phyloP scores from a whole-genome alignment of 1,284 basidiomycete genomes.

The Sparassis latifolia region DNA sequence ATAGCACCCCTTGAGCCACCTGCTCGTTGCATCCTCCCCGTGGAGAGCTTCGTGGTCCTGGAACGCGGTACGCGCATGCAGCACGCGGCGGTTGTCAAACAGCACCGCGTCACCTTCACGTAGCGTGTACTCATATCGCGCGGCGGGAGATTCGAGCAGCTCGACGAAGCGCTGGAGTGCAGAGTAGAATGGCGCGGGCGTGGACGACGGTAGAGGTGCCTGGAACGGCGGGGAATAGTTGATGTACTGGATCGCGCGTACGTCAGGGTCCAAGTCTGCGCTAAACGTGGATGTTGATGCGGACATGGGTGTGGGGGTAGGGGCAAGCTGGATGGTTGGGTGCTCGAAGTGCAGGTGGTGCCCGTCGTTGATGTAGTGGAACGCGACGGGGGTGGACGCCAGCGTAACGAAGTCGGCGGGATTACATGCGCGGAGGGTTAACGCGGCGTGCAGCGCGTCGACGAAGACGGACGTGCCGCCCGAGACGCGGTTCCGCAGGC shows the following conservation, averaged over 20 bases:
- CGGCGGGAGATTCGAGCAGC: constrained; percentile 49
- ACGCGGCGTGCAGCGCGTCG: constrained; percentile 71
- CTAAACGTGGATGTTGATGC: not conserved
- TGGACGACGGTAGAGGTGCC: constrained; percentile 58
- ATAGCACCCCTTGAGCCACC: constrained; percentile 88
- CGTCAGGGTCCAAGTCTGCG: constrained; percentile 4
- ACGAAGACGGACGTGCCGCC: constrained; percentile 90
- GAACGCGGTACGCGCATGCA: constrained; percentile 87
- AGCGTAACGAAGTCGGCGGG: constrained; percentile 58
- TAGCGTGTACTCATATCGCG: constrained; percentile 64
- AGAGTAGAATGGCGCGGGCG: constrained; percentile 52
- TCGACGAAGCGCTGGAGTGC: constrained; percentile 64
- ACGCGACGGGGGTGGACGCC: constrained; percentile 61
- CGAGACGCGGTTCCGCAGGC: constrained; percentile 73
- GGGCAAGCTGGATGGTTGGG: constrained; percentile 70
- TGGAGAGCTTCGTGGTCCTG: constrained; percentile 16
- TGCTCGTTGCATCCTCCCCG: constrained; percentile 40
- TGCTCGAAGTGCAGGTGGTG: constrained; percentile 82
- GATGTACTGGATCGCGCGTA: constrained; percentile 48
- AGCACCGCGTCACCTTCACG: constrained; percentile 83
- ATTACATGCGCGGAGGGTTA: constrained; percentile 43
- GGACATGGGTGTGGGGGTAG: constrained; percentile 8
- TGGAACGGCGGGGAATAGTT: constrained; percentile 98
- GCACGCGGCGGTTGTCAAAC: constrained; percentile 91
- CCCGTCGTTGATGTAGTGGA: constrained; percentile 89